phyloP scores from a whole-genome alignment of 2,329 filamentous ascomycete species.

The Ophiostoma montium region DNA sequence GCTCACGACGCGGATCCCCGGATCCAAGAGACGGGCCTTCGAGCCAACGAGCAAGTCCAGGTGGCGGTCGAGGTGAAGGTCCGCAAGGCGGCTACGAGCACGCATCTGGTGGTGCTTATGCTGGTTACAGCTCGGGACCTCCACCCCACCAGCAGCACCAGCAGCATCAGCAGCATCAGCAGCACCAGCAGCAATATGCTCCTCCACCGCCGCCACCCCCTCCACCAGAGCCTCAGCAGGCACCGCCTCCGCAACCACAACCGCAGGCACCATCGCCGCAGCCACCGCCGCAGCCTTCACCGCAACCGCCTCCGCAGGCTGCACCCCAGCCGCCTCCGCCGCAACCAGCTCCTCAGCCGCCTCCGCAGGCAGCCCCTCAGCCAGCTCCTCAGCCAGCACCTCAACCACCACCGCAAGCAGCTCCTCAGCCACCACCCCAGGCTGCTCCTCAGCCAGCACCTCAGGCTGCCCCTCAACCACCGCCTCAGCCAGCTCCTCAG shows the following conservation, averaged over 20 bases:
- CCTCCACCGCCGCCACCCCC: slow-evolving; percentile 1
- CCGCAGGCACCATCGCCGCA: slow-evolving; percentile 5
- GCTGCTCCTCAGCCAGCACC: not conserved
- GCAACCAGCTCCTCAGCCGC: not conserved
- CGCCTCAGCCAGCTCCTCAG: not conserved
- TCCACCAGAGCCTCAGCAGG: not conserved
- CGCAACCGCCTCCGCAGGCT: not conserved
- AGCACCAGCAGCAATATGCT: not conserved
- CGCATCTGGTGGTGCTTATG: slow-evolving; percentile 9
- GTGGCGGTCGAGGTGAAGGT: slow-evolving; percentile 8
- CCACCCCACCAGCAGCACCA: slow-evolving; percentile 7
- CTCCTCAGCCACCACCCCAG: not conserved
- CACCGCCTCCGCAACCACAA: slow-evolving; percentile 8
- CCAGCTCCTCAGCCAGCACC: not conserved
- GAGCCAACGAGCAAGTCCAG: slow-evolving; percentile 15
- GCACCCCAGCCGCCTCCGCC: not conserved
- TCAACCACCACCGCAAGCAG: not conserved
- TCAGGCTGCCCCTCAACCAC: not conserved
- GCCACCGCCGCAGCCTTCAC: not conserved
- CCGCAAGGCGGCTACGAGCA: not conserved
- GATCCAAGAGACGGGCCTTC: slow-evolving; percentile 10
- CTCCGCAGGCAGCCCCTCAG: not conserved
- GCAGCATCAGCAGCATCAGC: slow-evolving; percentile 7
- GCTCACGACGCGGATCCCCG: slow-evolving; percentile 12
- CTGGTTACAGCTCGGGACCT: slow-evolving; percentile 17